Percentiles rank a stretch among this genome's conserved stretches.
These are phyloP conservation scores for Corylus americana DNA, from an alignment of 306 rosid genomes.

Conservation along the genomic window DNA sequence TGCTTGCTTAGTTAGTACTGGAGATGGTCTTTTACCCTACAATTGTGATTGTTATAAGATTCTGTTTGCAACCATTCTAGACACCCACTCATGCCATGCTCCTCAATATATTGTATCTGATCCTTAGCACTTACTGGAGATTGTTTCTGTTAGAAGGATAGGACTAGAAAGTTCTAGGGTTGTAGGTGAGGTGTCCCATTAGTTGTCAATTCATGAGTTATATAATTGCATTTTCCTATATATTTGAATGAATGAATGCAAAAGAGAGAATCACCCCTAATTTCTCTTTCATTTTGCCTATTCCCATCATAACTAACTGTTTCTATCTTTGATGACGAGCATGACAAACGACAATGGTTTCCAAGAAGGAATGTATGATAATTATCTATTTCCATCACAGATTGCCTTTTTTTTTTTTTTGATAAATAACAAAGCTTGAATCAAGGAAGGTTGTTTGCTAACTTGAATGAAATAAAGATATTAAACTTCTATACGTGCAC, in stretches of 20 bases:
- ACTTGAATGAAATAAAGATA: neutral
- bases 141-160: too few relatives aligned
- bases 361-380: neutral
- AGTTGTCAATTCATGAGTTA: too few relatives aligned
- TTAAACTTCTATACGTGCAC: neutral
- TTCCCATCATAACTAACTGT: too few relatives aligned
- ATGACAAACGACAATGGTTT: neutral
- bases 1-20: neutral
- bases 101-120: too few relatives aligned
- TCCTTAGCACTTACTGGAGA: too few relatives aligned
- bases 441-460: neutral
- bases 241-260: too few relatives aligned
- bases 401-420: neutral
- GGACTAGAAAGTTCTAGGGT: too few relatives aligned
- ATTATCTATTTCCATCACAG: conserved; percentile 1
- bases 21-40: neutral
- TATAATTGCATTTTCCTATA: too few relatives aligned
- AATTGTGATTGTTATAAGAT: neutral
- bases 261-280: too few relatives aligned
- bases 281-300: too few relatives aligned
- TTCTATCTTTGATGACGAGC: neutral
- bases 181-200: too few relatives aligned
- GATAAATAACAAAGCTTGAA: conserved; percentile 14
- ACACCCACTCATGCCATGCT: neutral
- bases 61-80: neutral